Evolutionary conservation across 2,329 filamentous ascomycete species (phyloP), one percentile per base, ranked within the genome.

Genomic region (Pseudomassariella vexata): DNA sequence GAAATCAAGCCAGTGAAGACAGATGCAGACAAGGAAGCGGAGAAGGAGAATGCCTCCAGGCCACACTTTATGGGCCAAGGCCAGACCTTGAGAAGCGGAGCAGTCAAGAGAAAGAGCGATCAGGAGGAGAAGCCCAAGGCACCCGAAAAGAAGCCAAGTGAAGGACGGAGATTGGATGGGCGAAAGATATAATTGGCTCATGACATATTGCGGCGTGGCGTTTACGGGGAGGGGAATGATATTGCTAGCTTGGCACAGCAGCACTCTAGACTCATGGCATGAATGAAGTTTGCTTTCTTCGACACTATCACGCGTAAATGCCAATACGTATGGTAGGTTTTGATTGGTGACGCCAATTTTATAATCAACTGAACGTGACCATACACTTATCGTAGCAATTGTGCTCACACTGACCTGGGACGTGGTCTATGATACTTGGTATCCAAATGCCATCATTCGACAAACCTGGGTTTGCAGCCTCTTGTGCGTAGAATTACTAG

Each of bases 1-100:
- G 83, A 94, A 50, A 74, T 95, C 53, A 94, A 84, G 57, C 90
- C 90, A 0, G 70, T 94, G 24, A 89, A 87, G 65, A 85, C 85
- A 7, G 78, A 82, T 36, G 82, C 77, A 21, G 78, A 86, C 36
- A 79, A 78, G 53, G 75, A 78, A 31, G 70, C 79, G 38, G 78
- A 82, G 37, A 72, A 77, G 22, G 73, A 78, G 39, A 68, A 77
- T n/a, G 69, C 73, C 4, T 69, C 71, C 38, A 76, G 78, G 42
- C 82, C 82, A n/a, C 78, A 79, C 45, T 95, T 95, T 58, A 77
- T 81, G 5, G 90, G 90, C 0, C 77, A 85, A 43, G 90, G 90
- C 0, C 85, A 95, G 57, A 92, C 84, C 5, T 62, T 95, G 22
- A 69, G 77, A 6, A 34, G 37, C 24, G 70, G 76, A 11, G 73